These are phyloP conservation scores for Leavenworthia alabamica DNA, from an alignment of 345 rosid species.

Conservation along the genomic window DNA sequence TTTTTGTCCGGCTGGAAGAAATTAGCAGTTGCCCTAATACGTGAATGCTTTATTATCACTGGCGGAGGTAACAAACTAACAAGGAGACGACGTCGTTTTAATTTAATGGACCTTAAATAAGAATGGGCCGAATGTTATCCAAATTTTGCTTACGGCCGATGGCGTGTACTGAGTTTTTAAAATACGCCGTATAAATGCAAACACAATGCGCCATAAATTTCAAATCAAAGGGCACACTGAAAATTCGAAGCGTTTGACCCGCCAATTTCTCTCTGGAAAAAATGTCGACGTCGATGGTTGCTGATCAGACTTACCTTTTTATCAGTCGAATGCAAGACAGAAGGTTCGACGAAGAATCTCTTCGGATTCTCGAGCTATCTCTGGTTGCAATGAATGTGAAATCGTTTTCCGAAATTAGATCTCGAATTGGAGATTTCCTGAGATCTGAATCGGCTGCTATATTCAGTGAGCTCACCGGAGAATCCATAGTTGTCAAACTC, in stretches of 20 bases:
- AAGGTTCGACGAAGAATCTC: constrained; percentile 57
- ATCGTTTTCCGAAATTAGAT: constrained; percentile 38
- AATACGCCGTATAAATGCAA: background rate
- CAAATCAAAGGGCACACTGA: background rate
- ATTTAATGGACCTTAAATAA: background rate
- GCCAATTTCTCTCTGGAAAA: constrained; percentile 18
- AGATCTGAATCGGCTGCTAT: constrained; percentile 40
- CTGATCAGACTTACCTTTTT: constrained; percentile 39
- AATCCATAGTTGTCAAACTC: constrained; percentile 49
- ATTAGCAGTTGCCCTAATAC: constrained; percentile 5
- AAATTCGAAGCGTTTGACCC: constrained; percentile 12
- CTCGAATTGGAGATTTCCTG: constrained; percentile 42
- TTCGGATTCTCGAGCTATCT: constrained; percentile 50
- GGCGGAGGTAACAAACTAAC: background rate
- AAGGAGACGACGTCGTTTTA: background rate
- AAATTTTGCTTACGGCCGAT: background rate
- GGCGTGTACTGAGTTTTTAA: background rate
- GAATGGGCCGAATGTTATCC: background rate
- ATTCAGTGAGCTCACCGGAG: constrained; percentile 37
- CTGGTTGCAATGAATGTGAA: constrained; percentile 48
- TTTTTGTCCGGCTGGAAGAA: constrained; percentile 18
- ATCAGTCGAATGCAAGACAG: constrained; percentile 41
- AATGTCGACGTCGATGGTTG: constrained; percentile 23
- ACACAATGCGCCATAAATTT: background rate
- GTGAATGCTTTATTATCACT: background rate